These are phyloP conservation scores for Pugionium dolabratum DNA, from an alignment of 345 rosid species.

Conservation along the genomic window DNA sequence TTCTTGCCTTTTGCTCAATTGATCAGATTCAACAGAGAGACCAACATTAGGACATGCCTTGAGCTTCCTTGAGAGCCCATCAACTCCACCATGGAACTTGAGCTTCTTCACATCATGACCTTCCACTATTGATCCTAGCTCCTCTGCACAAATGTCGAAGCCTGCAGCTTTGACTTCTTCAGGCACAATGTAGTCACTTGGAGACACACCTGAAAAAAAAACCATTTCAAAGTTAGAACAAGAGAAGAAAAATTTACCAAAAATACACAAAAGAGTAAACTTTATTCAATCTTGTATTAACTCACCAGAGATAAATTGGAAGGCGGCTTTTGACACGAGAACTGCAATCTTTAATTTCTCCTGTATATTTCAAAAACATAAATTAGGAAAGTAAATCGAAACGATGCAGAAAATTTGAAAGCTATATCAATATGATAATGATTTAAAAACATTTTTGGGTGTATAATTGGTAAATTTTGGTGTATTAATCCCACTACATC, in stretches of 20 bases:
- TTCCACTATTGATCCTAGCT: constrained; percentile 83
- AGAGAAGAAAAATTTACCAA: too few species aligned
- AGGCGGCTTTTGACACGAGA: constrained; percentile 87
- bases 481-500: too few species aligned
- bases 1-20: constrained; percentile 57
- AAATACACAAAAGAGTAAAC: background rate
- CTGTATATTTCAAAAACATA: constrained; percentile 36
- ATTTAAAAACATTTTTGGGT: too few species aligned
- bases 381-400: background rate
- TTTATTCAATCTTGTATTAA: background rate
- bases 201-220: constrained; percentile 54
- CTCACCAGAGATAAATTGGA: constrained; percentile 75
- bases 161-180: constrained; percentile 76
- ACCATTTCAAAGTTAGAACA: background rate
- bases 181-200: constrained; percentile 72
- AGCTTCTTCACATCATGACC: constrained; percentile 78
- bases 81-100: constrained; percentile 70
- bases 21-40: constrained; percentile 43
- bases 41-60: constrained; percentile 59
- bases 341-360: constrained; percentile 85
- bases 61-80: constrained; percentile 66
- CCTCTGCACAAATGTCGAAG: constrained; percentile 79
- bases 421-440: too few species aligned
- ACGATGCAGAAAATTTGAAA: too few species aligned
- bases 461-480: too few species aligned